Base-by-base conservation (phyloP, 1,284 basidiomycete species). In the Tylopilus sp. region DNA sequence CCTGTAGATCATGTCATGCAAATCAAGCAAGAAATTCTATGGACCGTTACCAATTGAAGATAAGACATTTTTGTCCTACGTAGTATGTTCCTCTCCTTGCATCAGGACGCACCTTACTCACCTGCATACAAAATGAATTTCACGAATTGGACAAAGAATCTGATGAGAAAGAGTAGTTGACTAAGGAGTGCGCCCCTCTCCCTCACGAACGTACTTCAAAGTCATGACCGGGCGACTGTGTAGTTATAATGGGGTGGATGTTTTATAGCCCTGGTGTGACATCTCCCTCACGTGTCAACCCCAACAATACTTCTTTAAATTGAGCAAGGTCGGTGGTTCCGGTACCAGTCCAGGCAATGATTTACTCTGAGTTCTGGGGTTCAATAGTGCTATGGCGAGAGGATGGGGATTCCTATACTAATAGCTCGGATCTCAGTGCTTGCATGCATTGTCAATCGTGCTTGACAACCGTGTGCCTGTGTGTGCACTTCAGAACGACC, bases 311-410 rank as follows among this genome's bases (percentile, higher is more conserved):
- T 78, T 98, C 97, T 82, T 95, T 97, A 87, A 96, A 96, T 67
- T 97, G 87, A 53, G 89, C 83, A 64, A 99, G 85, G 76, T 99
- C 98, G 2, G 93, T 95, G 53, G 95, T 94, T 26, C 94, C 94
- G n/a, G 94, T 83, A 22, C 95, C 95, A 51, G 92, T 87, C 51
- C 96, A 89, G 26, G 96, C 92, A 73, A 96, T 89, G 1, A 97
- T 99, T 99, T 99, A 84, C 93, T 95, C 82, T 97, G 95, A 98
- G 81, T 99, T 98, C 80, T 98, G 91, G 54, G 99, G 86, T 69
- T 97, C 95, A 65, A 99, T 82, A 61, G 93, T 82, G 57, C 93
- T 92, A 76, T 92, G 93, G 75, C n/a, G n/a, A n/a, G n/a, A n/a
- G n/a, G n/a, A n/a, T n/a, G n/a, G n/a, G n/a, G n/a, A n/a, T n/a